Evolutionary conservation across 192 early-diverging fungal genomes (phyloP).

Genomic region (Entophlyctis helioformis): DNA sequence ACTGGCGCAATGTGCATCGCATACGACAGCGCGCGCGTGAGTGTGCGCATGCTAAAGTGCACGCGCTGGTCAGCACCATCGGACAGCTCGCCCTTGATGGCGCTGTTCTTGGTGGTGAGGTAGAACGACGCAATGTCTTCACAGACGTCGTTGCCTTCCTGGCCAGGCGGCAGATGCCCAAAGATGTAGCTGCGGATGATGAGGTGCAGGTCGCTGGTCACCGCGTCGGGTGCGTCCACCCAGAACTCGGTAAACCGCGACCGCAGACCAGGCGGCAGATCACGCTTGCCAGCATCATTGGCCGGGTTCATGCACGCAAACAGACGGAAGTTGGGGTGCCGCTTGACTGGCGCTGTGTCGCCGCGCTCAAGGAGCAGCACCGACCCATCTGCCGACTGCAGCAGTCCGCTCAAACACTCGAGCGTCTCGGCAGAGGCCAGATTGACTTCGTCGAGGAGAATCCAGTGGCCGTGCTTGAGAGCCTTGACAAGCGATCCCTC

Average conservation of each 20-base stretch:
- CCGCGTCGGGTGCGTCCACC: constrained; percentile 79
- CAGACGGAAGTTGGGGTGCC: constrained; percentile 87
- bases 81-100: constrained; percentile 58
- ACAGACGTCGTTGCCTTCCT: constrained; percentile 48
- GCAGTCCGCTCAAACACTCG: constrained; percentile 77
- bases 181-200: constrained; percentile 71
- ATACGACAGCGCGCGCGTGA: constrained; percentile 80
- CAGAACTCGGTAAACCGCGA: constrained; percentile 93
- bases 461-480: constrained; percentile 85
- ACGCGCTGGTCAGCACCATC: constrained; percentile 83
- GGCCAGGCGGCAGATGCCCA: constrained; percentile 19
- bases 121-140: constrained; percentile 76
- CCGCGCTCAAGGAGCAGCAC: constrained; percentile 86
- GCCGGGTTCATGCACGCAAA: constrained; percentile 99
- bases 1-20: constrained; percentile 50
- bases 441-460: constrained; percentile 95
- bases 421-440: constrained; percentile 92
- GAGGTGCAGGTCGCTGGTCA: constrained; percentile 64
- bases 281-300: constrained; percentile 94
- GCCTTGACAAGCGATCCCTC: constrained; percentile 90
- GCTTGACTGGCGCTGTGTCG: constrained; percentile 65
- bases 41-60: constrained; percentile 86
- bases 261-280: constrained; percentile 83
- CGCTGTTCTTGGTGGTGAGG: constrained; percentile 54
- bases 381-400: constrained; percentile 70